These are phyloP conservation scores for Colletotrichum tamarilloi DNA, from an alignment of 2,329 filamentous ascomycete species.

Conservation along the genomic window DNA sequence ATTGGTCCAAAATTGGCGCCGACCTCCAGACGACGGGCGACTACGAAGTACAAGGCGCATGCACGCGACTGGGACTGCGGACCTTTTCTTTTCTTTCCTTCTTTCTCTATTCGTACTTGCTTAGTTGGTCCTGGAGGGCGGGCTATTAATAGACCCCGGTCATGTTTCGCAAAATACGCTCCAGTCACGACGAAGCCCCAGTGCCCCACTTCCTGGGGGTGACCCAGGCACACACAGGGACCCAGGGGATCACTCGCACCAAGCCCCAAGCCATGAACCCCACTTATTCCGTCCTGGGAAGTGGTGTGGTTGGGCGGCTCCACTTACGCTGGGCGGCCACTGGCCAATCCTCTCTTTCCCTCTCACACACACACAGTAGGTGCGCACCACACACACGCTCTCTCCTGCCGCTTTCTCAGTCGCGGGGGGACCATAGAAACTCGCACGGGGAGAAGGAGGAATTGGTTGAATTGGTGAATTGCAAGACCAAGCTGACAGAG, in stretches of 20 bases:
- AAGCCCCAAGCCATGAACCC: neutral
- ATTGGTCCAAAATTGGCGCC: constrained; percentile 34
- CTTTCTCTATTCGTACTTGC: no score
- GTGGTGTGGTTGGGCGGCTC: neutral
- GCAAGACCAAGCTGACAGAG: neutral
- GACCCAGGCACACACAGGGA: neutral
- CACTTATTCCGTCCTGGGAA: neutral
- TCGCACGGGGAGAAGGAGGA: neutral
- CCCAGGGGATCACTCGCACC: constrained; percentile 4
- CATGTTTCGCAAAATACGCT: constrained; percentile 32
- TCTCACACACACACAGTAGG: neutral
- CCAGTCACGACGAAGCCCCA: constrained; percentile 32
- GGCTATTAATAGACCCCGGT: constrained; percentile 35
- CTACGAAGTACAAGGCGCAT: constrained; percentile 23
- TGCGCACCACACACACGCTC: neutral
- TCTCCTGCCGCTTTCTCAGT: neutral
- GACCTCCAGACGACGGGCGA: constrained; percentile 16
- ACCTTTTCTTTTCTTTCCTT: neutral
- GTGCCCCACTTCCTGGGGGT: neutral
- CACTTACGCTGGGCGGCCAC: neutral
- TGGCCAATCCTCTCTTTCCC: neutral
- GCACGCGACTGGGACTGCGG: constrained; percentile 7
- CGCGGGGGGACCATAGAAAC: neutral
- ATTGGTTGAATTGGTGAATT: neutral
- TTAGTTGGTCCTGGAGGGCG: neutral